A percentile compares a stretch with the other conserved stretches of the same genome.
phyloP scores from a whole-genome alignment of 1,284 basidiomycete genomes.

The Clitocybe nebularis region DNA sequence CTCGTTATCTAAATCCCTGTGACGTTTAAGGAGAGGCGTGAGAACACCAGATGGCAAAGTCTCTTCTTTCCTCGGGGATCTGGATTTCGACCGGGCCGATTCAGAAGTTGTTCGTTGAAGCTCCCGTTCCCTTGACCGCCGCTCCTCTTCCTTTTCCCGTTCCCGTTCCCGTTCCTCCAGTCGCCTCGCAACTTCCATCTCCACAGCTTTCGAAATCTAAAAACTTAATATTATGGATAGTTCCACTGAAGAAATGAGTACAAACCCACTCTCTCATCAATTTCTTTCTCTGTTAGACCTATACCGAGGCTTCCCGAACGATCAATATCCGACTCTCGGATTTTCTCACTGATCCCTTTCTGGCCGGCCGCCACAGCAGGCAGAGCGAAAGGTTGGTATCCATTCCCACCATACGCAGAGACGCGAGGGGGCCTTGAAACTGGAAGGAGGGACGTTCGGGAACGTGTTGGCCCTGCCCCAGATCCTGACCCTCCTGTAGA shows the following conservation, averaged over 20 bases:
- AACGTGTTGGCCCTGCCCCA: constrained; percentile 20
- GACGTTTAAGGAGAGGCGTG: constrained; percentile 56
- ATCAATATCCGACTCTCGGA: constrained; percentile 24
- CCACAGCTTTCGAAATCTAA: constrained; percentile 68
- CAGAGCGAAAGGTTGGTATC: constrained; percentile 32
- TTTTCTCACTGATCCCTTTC: constrained; percentile 23
- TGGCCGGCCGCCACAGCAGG: constrained; percentile 19
- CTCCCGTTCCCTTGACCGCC: constrained; percentile 22
- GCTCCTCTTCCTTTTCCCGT: constrained; percentile 37
- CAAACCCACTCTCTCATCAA: constrained; percentile 58
- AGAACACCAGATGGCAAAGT: constrained; percentile 53
- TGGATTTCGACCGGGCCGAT: constrained; percentile 22
- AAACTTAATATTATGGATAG: background rate
- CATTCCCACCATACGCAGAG: constrained; percentile 25
- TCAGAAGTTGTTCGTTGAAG: constrained; percentile 23
- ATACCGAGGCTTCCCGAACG: constrained; percentile 28
- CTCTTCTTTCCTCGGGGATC: constrained; percentile 34
- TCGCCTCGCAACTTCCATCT: constrained; percentile 65
- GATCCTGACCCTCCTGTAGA: constrained; percentile 26
- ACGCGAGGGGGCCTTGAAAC: constrained; percentile 29
- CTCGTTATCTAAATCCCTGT: constrained; percentile 64
- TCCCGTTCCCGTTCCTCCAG: constrained; percentile 56
- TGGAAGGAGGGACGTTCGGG: constrained; percentile 34
- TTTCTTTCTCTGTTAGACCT: constrained; percentile 62
- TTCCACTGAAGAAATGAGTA: background rate